These are phyloP conservation scores for Penicillium sp. DNA, from an alignment of 2,329 filamentous ascomycete species.

Conservation along the genomic window DNA sequence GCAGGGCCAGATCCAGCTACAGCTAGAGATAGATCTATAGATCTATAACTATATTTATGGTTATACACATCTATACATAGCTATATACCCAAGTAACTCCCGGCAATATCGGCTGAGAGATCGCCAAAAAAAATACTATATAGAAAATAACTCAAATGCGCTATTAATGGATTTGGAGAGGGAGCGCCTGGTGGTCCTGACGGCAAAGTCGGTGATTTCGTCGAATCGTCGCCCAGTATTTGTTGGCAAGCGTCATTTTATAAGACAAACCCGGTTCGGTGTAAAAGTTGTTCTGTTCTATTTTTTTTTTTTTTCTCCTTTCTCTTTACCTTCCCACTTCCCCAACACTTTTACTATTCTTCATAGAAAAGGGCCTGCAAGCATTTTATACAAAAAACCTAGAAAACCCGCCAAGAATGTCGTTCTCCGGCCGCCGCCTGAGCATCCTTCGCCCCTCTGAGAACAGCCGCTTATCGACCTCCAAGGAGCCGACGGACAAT, in stretches of 20 bases:
- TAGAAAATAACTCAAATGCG: neutral
- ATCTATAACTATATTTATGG: neutral
- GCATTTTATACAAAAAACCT: neutral
- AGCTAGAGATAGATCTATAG: neutral
- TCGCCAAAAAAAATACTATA: neutral
- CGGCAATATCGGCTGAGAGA: neutral
- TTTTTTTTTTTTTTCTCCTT: neutral
- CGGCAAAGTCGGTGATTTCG: conserved; percentile 19
- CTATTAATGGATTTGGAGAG: neutral
- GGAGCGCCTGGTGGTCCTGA: neutral
- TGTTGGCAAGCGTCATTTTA: neutral
- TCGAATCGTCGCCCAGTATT: conserved; percentile 23
- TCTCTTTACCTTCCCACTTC: neutral
- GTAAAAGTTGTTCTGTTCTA: neutral
- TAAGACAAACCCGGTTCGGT: neutral
- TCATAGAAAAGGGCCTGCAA: neutral
- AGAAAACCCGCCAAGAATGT: conserved; percentile 35
- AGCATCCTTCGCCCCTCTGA: conserved; percentile 41
- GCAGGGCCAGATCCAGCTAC: neutral
- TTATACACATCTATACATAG: neutral
- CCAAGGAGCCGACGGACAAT: conserved; percentile 47
- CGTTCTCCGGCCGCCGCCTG: conserved; percentile 47
- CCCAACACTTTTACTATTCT: neutral
- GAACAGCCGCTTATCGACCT: conserved; percentile 41
- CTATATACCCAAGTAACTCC: neutral